Evolutionary conservation across 2,329 filamentous ascomycete genomes (phyloP), one percentile per base, ranked within the genome.

Genomic region (Phoma sp.): DNA sequence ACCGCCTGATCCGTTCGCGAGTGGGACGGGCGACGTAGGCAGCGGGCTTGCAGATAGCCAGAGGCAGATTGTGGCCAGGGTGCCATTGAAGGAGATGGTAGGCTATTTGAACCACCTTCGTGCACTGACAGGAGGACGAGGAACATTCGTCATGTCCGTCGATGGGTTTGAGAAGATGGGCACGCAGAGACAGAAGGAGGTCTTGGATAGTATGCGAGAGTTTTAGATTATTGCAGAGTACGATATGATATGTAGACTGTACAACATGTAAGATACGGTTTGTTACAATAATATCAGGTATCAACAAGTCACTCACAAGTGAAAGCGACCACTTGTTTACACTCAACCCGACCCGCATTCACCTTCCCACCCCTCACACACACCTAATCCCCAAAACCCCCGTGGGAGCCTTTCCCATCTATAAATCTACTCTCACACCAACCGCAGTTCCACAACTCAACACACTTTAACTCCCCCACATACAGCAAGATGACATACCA

Each of bases 11-110:
- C 92, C 92, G 1, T 98, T 93, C 79, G 71, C 79, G 78, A 74
- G 55, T 1, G 66, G 65, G 0, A 62, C 61, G 0, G 65, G 61
- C 1, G 60, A 66, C 3, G 33, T 62, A 28, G 57, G 59, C 1
- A 57, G 47, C 9, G 66, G 57, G 5, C 29, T 61, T 2, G 59
- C 55, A 63, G 56, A 70, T 62, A 54, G 64, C 39, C 64, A 73
- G 65, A 74, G 81, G 26, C 84, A 86, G 53, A 91, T 99, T 62
- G 87, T 89, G 10, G 95, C 93, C 18, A 87, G 90, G 66, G 93
- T 98, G 23, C 95, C 95, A 26, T 81, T 98, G 66, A 96, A 95
- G 77, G 93, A 98, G 76, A 97, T 98, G 91, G 88, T 98, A 29
- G 91, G 93, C 34, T 99, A 98, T 74, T 81, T 98, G 64, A 91